These are phyloP conservation scores for Sphaerulina vaccinii DNA, from an alignment of 2,329 filamentous ascomycete genomes.

Conservation along the genomic window DNA sequence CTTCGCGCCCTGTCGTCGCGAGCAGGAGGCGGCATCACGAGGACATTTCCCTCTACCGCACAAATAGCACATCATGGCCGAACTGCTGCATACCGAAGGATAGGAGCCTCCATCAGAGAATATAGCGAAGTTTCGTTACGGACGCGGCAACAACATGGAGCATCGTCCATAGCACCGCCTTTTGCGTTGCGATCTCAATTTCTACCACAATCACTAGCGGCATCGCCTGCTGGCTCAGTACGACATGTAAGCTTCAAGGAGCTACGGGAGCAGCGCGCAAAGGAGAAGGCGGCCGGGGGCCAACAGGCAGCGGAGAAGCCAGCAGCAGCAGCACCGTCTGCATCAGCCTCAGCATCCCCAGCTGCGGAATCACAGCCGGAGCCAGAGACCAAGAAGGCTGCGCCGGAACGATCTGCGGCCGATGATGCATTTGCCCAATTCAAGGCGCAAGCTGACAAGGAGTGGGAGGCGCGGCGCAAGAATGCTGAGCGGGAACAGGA, in stretches of 20 bases:
- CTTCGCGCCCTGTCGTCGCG: conserved; percentile 42
- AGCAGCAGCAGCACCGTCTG: conserved; percentile 39
- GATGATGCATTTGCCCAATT: conserved; percentile 39
- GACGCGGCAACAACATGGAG: conserved; percentile 24
- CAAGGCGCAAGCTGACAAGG: conserved; percentile 38
- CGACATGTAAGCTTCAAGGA: conserved; percentile 47
- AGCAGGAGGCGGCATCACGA: conserved; percentile 41
- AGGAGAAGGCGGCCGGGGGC: conserved; percentile 38
- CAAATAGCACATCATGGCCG: conserved; percentile 44
- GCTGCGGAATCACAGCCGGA: conserved; percentile 35
- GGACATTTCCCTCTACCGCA: conserved; percentile 40
- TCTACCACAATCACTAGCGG: conserved; percentile 44
- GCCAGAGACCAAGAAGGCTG: conserved; percentile 32
- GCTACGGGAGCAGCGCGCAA: conserved; percentile 38
- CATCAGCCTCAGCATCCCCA: conserved; percentile 42
- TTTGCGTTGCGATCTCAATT: conserved; percentile 46
- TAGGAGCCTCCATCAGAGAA: conserved; percentile 35
- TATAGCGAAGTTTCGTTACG: conserved; percentile 35
- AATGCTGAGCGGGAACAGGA: conserved; percentile 33
- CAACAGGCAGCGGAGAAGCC: conserved; percentile 44
- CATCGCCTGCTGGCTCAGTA: conserved; percentile 42
- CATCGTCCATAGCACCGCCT: conserved; percentile 31
- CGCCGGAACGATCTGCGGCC: conserved; percentile 32
- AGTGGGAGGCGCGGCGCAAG: conserved; percentile 46
- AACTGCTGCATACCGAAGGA: conserved; percentile 50